Evolutionary conservation across 139 green algal genomes (phyloP), one percentile per base, ranked within the genome.

Genomic region (Chlamydomonas schloesseri): DNA sequence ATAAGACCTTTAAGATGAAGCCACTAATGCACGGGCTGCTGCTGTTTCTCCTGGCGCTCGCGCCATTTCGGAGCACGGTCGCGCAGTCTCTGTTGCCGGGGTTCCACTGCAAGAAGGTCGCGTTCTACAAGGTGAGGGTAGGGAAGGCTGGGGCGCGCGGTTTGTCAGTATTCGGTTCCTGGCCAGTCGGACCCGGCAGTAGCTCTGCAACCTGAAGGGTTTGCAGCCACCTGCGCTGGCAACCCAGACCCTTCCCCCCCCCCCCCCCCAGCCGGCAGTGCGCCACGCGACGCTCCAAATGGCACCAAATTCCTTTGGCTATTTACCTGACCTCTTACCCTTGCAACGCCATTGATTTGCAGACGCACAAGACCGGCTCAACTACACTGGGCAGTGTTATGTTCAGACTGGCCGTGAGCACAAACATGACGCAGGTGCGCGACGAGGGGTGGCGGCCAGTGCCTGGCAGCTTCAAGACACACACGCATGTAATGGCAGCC

Each of bases 331-430:
- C 2, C 18, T 64, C 21, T 3, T 26, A 64, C 55, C 6, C 55
- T 10, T 64, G 55, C 20, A 23, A 23, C 55, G 4, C 55, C 55
- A 64, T 10, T 23, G 20, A 50, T 8, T 5, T 17, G 20, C 33
- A 80, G 58, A 69, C 58, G 18, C 83, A 80, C 72, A 83, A 71
- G 64, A 77, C 72, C 13, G 78, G 78, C 1, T 76, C 65, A 65
- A 85, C 78, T 0, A 75, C 78, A 0, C 46, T 85, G 47, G 78
- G 64, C 6, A 47, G 64, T 15, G 46, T 85, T 29, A 55, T 85
- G 34, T 85, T 85, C 29, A 65, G 78, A 10, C 37, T 42, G 2
- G 78, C 78, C 2, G 78, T 75, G 15, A 8, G 31, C n/a, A 20
- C 29, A n/a, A 75, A 75, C 42, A 47, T 76, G 78, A 67, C 65